These are phyloP conservation scores for Lepidopterella palustris DNA, from an alignment of 495 filamentous ascomycete genomes.

Conservation along the genomic window DNA sequence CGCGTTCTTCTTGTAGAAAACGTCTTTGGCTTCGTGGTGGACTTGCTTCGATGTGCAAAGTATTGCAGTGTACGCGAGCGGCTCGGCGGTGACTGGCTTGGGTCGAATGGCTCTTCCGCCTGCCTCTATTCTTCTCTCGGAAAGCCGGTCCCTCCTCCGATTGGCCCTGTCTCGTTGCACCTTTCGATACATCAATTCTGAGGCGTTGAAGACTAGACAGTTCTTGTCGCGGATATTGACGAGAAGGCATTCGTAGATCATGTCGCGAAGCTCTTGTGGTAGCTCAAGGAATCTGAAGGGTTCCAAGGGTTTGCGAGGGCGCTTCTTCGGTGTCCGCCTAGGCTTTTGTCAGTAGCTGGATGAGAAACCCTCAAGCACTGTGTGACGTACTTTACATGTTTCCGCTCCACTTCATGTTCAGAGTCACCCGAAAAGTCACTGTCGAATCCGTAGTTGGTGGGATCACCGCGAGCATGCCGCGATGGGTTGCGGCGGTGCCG, in stretches of 20 bases:
- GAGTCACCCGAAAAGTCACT: too few relatives aligned
- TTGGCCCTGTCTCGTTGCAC: background rate
- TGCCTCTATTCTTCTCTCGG: background rate
- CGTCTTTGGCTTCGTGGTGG: background rate
- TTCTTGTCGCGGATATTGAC: background rate
- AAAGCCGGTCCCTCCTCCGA: background rate
- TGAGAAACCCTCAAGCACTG: too few relatives aligned
- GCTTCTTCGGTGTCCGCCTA: too few relatives aligned
- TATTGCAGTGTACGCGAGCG: background rate
- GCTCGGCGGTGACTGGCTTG: background rate
- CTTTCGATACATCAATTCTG: background rate
- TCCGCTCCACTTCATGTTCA: too few relatives aligned
- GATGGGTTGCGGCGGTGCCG: too few relatives aligned
- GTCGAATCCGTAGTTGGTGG: too few relatives aligned
- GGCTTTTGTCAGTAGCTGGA: too few relatives aligned
- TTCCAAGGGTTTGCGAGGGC: background rate
- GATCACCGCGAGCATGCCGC: too few relatives aligned
- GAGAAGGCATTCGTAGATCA: background rate
- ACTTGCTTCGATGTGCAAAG: background rate
- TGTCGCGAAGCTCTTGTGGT: background rate
- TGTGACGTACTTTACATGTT: too few relatives aligned
- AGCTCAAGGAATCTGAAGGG: background rate
- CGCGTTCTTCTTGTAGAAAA: background rate
- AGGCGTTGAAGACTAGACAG: background rate
- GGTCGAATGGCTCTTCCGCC: background rate